Evolutionary conservation across 179 eudicot species (phyloP), one percentile per base, ranked within the genome.

Genomic region (Nepenthes alata): DNA sequence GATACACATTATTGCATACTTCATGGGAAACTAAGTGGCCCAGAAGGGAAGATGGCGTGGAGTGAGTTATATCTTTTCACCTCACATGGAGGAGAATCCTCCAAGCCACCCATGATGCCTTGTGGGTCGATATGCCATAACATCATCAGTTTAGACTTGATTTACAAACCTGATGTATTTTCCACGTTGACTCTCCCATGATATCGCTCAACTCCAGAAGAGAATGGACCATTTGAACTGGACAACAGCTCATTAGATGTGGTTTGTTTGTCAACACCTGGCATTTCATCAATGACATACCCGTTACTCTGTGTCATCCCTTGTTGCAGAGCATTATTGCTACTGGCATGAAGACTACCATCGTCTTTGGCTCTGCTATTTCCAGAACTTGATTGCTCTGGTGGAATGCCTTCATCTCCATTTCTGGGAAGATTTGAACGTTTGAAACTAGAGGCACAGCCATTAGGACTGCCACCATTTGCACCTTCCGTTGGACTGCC

Each of bases 301-400:
- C 59, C 61, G 68, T 66, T 77, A 57, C 62, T 72, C 62, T 57
- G 70, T 63, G 71, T 70, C 65, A 67, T 68, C 48, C 61, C 80
- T 49, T 68, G 66, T 60, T 67, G 72, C 60, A 59, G 64, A 35
- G 65, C 50, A 67, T 62, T 74, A 60, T 25, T 25, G 25, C 55
- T 55, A 71, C 55, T 65, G 57, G 75, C 64, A 47, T 70, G 68
- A 60, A 52, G 66, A 64, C 45, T 54, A 58, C 75, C 80, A 60
- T 75, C 78, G 54, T 79, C 85, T 71, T 79, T 81, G 48, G 78
- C 63, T 64, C 64, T 70, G 49, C 62, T 70, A 72, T 72, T 78
- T 65, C 68, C 67, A 39, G 83, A 76, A 62, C 63, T 74, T 38
- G 67, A 74, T 65, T 54, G 81, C 62, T 76, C 81, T 55, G 71